A percentile compares a stretch with the other conserved stretches of the same genome.
Evolutionary conservation across 106 monocot species (phyloP).

Genomic region (Dioscorea zingiberensis): DNA sequence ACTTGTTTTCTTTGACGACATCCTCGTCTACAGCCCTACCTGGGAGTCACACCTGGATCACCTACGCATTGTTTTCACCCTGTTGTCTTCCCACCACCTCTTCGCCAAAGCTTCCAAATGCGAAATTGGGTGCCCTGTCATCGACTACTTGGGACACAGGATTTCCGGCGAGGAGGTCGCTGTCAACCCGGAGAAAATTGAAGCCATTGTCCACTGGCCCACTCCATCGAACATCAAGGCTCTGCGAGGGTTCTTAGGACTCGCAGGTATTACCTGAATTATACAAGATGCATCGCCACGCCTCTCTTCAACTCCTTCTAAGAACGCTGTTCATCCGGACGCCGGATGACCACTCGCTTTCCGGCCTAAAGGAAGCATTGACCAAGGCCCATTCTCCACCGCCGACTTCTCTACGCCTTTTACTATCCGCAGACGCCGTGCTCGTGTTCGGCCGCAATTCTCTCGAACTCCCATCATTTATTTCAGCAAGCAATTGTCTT

Average conservation of each 20-base stretch:
- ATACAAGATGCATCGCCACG: constrained; percentile 3
- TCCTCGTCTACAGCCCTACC: too few species aligned
- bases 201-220: background rate
- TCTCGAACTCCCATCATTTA: constrained; percentile 10
- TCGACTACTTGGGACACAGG: too few species aligned
- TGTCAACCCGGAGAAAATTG: background rate
- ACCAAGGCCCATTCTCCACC: constrained; percentile 1
- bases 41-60: constrained; percentile 11
- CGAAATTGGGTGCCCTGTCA: background rate
- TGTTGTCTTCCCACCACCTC: background rate
- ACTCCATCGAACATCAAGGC: background rate
- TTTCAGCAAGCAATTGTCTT: background rate
- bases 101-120: background rate
- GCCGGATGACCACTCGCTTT: background rate
- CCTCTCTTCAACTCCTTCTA: background rate
- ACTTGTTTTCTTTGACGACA: too few species aligned
- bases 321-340: constrained; percentile 12
- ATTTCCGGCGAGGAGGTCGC: too few species aligned
- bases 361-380: background rate
- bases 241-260: constrained; percentile 7
- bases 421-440: constrained; percentile 8
- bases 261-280: constrained; percentile 12
- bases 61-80: background rate
- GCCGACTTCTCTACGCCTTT: constrained; percentile 7
- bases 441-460: background rate